These are phyloP conservation scores for Neonectria sp. DNA, from an alignment of 2,329 filamentous ascomycete species.

Conservation along the genomic window DNA sequence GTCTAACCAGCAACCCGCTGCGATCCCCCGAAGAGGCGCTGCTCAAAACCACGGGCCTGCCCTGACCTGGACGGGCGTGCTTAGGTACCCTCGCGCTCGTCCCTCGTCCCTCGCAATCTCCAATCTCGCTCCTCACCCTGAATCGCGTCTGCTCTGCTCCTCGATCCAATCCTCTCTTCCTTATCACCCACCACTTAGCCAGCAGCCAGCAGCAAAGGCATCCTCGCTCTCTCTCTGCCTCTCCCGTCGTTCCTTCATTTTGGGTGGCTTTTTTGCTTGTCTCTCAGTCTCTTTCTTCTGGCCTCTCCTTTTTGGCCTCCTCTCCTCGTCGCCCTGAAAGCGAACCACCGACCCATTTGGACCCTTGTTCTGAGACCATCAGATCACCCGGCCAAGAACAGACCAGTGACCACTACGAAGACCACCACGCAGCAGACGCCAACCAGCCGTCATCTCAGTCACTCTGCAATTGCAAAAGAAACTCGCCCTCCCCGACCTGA, in stretches of 20 bases:
- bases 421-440: slow-evolving; percentile 2
- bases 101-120: slow-evolving; percentile 8
- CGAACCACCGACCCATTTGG: slow-evolving; percentile 7
- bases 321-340: background rate
- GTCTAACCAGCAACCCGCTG: background rate
- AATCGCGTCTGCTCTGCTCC: background rate
- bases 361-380: slow-evolving; percentile 10
- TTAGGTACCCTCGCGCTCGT: slow-evolving; percentile 2
- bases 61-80: background rate
- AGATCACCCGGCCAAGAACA: background rate
- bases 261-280: background rate
- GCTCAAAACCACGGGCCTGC: slow-evolving; percentile 1
- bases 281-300: background rate
- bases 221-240: background rate
- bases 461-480: slow-evolving; percentile 2
- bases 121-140: slow-evolving; percentile 6
- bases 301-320: background rate
- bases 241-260: slow-evolving; percentile 1
- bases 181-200: background rate
- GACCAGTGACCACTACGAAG: background rate
- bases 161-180: background rate
- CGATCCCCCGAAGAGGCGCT: slow-evolving; percentile 1
- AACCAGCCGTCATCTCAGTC: background rate
- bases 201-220: background rate
- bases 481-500: background rate